phyloP scores from a whole-genome alignment of 2,329 filamentous ascomycete genomes.

The Westerdykella aurantiaca region DNA sequence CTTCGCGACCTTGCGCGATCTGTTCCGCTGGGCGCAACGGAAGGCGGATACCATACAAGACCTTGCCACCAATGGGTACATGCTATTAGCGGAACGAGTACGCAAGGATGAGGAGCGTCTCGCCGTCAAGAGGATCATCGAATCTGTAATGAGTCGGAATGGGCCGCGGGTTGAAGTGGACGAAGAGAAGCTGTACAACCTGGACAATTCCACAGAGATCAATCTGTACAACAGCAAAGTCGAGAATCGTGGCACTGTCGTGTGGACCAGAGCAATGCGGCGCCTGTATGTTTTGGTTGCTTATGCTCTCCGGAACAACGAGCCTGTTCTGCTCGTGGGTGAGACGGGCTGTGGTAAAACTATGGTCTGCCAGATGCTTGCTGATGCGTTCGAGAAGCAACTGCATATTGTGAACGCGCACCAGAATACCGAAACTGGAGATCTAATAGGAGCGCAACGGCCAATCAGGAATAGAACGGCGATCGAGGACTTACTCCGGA shows the following conservation, averaged over 20 bases:
- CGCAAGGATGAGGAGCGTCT: constrained; percentile 81
- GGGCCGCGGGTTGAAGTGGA: constrained; percentile 65
- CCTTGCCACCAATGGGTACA: constrained; percentile 87
- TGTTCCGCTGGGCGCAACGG: constrained; percentile 91
- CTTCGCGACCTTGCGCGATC: constrained; percentile 90
- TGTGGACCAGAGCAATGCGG: constrained; percentile 95
- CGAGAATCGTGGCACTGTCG: constrained; percentile 46
- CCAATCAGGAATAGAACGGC: constrained; percentile 79
- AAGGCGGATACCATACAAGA: constrained; percentile 80
- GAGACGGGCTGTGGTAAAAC: constrained; percentile 98
- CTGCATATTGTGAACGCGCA: constrained; percentile 94
- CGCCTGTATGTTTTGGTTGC: constrained; percentile 85
- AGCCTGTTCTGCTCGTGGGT: constrained; percentile 89
- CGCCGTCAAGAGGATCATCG: constrained; percentile 81
- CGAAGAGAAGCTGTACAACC: constrained; percentile 64
- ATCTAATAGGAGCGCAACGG: constrained; percentile 91
- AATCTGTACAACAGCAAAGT: constrained; percentile 23
- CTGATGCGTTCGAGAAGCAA: constrained; percentile 68
- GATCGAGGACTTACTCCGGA: constrained; percentile 59
- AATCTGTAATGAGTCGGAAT: constrained; percentile 68
- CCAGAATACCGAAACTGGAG: constrained; percentile 95
- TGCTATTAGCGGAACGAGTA: constrained; percentile 91
- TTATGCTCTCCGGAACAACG: constrained; percentile 78
- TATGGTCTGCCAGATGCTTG: constrained; percentile 87
- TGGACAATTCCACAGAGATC: constrained; percentile 33